phyloP scores from a whole-genome alignment of 371 early-diverging fungal species.

The Mortierella polycephala region DNA sequence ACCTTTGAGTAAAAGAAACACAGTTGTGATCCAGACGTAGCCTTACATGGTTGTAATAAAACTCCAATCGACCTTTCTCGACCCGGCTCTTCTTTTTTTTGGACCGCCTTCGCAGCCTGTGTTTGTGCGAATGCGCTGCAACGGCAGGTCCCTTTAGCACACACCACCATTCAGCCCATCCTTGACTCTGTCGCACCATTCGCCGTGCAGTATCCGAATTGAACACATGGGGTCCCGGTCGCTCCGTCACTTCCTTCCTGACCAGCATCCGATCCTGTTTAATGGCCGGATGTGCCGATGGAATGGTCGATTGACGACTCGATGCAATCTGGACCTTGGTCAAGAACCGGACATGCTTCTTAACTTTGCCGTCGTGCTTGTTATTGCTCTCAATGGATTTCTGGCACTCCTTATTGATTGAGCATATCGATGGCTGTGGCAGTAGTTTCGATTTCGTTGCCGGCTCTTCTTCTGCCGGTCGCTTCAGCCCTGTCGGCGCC shows the following conservation, averaged over 20 bases:
- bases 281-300: constrained; percentile 21
- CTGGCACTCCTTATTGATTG: constrained; percentile 32
- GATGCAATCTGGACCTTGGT: constrained; percentile 46
- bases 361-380: not conserved
- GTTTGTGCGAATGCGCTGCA: constrained; percentile 6
- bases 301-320: constrained; percentile 24
- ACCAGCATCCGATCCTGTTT: constrained; percentile 50
- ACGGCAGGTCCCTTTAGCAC: constrained; percentile 38
- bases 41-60: constrained; percentile 52
- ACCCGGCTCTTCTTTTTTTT: constrained; percentile 4
- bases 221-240: constrained; percentile 48
- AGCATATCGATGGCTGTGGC: constrained; percentile 21
- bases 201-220: constrained; percentile 41
- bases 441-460: not conserved
- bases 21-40: not conserved
- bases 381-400: not conserved
- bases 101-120: constrained; percentile 21
- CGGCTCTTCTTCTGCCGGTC: not conserved
- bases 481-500: constrained; percentile 31
- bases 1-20: not conserved
- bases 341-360: constrained; percentile 50
- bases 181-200: constrained; percentile 39
- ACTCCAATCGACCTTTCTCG: constrained; percentile 51
- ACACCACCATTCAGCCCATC: constrained; percentile 55
- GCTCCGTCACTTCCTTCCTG: constrained; percentile 43